phyloP scores from a whole-genome alignment of 495 filamentous ascomycete species.

The Lophium mytilinum region DNA sequence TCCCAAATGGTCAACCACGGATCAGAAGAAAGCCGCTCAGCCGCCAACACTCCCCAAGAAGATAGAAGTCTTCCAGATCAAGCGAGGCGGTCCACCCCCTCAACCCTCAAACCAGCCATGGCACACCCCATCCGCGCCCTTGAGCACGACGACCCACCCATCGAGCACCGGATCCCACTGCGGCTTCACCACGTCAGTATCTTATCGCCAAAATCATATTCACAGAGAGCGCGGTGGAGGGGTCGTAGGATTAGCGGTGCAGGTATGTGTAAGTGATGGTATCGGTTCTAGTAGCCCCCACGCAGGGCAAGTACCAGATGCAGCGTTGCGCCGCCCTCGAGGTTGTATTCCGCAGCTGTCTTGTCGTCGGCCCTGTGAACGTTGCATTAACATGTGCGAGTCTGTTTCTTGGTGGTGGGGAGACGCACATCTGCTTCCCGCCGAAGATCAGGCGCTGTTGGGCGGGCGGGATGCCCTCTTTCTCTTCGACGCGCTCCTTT shows the following conservation, averaged over 20 bases:
- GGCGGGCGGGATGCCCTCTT: conserved; percentile 94
- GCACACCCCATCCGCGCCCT: no score
- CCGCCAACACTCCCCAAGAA: no score
- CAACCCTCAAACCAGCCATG: no score
- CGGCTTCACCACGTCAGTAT: no score
- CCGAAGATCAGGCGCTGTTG: conserved; percentile 95
- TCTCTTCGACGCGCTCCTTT: conserved; percentile 98
- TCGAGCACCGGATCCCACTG: no score
- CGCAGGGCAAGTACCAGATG: conserved; percentile 91
- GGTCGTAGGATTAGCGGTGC: neutral
- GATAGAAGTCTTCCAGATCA: no score
- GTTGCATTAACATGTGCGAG: neutral
- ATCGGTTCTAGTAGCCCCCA: conserved; percentile 45
- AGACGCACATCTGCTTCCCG: conserved; percentile 88
- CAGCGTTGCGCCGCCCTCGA: conserved; percentile 87
- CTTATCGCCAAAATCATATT: no score
- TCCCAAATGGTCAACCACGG: no score
- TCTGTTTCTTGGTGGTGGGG: neutral
- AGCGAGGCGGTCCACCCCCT: no score
- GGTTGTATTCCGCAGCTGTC: conserved; percentile 73
- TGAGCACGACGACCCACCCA: no score
- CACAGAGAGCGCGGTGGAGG: neutral
- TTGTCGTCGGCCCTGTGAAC: conserved; percentile 76
- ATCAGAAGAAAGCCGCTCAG: no score
- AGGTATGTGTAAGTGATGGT: no score